phyloP scores from a whole-genome alignment of 768 basidiomycete genomes.

The Coprinopsis sp. region DNA sequence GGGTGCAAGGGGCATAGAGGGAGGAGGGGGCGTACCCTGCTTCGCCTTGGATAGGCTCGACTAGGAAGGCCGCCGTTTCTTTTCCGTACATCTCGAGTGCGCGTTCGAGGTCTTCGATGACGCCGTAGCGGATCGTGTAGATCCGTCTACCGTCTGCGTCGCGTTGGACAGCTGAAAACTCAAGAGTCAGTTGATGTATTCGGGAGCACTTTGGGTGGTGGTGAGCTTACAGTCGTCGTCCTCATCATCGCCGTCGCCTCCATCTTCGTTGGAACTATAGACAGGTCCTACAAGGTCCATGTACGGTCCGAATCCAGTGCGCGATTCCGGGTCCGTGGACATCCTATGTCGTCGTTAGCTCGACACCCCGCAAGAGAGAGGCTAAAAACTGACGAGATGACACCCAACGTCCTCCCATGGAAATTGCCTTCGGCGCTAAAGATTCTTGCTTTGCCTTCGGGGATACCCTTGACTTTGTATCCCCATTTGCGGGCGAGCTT shows the following conservation, averaged over 20 bases:
- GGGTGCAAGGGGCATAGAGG: too few species aligned
- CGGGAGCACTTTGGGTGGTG: too few species aligned
- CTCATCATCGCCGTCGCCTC: constrained; percentile 44
- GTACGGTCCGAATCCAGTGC: constrained; percentile 88
- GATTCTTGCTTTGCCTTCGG: constrained; percentile 79
- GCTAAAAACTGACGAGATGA: constrained; percentile 58
- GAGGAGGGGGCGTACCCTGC: constrained; percentile 75
- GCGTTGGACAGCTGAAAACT: too few species aligned
- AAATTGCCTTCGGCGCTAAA: constrained; percentile 89
- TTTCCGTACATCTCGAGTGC: constrained; percentile 79
- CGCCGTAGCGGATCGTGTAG: constrained; percentile 75
- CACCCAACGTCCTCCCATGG: constrained; percentile 88
- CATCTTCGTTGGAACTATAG: constrained; percentile 31
- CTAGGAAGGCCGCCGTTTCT: constrained; percentile 85
- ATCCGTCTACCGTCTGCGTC: too few species aligned
- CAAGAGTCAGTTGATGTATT: too few species aligned
- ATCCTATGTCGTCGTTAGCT: constrained; percentile 44
- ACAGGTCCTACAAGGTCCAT: constrained; percentile 80
- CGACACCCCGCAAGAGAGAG: constrained; percentile 9
- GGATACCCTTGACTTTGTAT: constrained; percentile 80
- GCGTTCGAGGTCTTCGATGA: constrained; percentile 73
- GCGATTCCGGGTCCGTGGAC: constrained; percentile 92
- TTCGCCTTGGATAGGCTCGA: constrained; percentile 99
- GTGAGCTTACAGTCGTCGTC: too few species aligned
- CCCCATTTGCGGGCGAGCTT: constrained; percentile 98